Evolutionary conservation across 495 filamentous ascomycete genomes (phyloP).

Genomic region (Podospora conica): DNA sequence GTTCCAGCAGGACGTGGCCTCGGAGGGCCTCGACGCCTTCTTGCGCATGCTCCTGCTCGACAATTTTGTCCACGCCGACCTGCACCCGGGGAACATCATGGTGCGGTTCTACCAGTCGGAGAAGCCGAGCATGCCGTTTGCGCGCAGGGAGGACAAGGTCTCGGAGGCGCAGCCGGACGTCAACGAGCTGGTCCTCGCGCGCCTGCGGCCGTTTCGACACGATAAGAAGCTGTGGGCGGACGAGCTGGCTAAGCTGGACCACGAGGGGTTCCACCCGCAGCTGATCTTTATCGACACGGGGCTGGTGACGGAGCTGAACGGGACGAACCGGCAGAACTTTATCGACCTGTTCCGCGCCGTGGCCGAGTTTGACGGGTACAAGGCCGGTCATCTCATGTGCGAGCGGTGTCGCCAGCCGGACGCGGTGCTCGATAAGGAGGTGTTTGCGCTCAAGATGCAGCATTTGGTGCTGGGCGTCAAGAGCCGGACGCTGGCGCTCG

Average conservation of each 20-base stretch:
- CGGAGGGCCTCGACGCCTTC: conserved; percentile 97
- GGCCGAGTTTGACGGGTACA: conserved; percentile 95
- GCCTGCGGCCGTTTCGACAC: conserved; percentile 65
- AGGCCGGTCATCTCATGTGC: conserved; percentile 92
- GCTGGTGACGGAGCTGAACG: conserved; percentile 89
- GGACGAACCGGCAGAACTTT: conserved; percentile 81
- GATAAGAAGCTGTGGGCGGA: conserved; percentile 58
- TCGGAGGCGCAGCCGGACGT: conserved; percentile 61
- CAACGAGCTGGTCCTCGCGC: conserved; percentile 76
- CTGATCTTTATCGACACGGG: conserved; percentile 97
- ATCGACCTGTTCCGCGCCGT: conserved; percentile 93
- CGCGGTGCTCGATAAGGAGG: conserved; percentile 76
- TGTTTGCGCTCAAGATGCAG: conserved; percentile 95
- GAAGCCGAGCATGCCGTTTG: conserved; percentile 48
- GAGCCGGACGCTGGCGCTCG: conserved; percentile 80
- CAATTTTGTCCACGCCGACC: conserved; percentile 97
- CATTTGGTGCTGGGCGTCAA: conserved; percentile 89
- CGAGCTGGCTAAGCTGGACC: conserved; percentile 71
- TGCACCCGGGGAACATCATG: conserved; percentile 99
- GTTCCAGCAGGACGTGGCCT: conserved; percentile 89
- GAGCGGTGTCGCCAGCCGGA: conserved; percentile 88
- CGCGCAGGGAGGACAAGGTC: conserved; percentile 25
- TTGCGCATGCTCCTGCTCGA: conserved; percentile 95
- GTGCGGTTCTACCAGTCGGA: conserved; percentile 92
- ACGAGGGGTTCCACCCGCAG: conserved; percentile 88